Evolutionary conservation across 2,329 filamentous ascomycete species (phyloP), one percentile per base, ranked within the genome.

Genomic region (Thielaviopsis punctulata): DNA sequence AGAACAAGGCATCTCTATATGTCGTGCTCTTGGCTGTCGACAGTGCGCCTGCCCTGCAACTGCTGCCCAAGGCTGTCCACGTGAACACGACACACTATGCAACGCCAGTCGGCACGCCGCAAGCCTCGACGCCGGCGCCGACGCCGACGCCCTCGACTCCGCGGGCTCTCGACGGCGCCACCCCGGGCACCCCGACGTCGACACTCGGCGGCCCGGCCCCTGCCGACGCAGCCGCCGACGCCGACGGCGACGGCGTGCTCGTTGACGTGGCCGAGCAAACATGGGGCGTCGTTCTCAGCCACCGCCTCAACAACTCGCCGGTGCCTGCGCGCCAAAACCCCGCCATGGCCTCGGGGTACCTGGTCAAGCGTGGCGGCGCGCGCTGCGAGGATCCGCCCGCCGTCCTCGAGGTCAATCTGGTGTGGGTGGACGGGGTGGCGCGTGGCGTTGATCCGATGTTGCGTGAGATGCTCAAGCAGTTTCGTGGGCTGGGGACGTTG

Each of bases 241-340:
- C 61, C 4, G 79, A 83, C 54, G 70, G 71, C 1, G 84, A 89
- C 53, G 77, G 82, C 1, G 76, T 82, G 19, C 73, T 93, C 10
- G 68, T 85, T 18, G 85, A 92, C 60, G 65, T 77, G 1, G 80
- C 79, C 1, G 86, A 92, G 59, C 82, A 86, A 57, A 83, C 77
- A 0, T 90, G 83, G 81, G 84, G 81, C 19, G 75, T 84, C 4
- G 69, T 92, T 15, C 72, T 85, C 43, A 73, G 77, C 1, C 82
- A 86, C 61, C 72, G 79, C 13, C 69, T 82, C 15, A 79, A 75
- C 62, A 81, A 77, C 60, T 75, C 78, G 0, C 65, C 69, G 9
- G 73, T 73, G 2, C 66, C 75, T 15, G 66, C 73, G 4, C 76
- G 80, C 44, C 63, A 75, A 36, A 73, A 71, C 48, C 75, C 76